Evolutionary conservation across 2,329 filamentous ascomycete species (phyloP).

Genomic region (Ceratocystis harringtonii): DNA sequence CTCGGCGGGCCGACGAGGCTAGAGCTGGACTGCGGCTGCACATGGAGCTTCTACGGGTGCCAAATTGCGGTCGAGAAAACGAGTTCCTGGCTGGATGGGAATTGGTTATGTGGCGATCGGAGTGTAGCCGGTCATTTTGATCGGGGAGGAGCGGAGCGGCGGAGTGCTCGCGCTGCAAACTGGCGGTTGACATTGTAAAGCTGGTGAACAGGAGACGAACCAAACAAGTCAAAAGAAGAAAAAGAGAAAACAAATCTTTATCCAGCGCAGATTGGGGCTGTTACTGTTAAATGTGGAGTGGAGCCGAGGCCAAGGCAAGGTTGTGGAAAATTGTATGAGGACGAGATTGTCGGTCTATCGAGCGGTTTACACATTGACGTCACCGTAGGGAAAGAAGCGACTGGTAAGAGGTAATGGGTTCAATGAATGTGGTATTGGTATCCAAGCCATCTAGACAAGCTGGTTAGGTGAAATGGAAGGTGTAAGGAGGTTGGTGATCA

Average conservation of each 20-base stretch:
- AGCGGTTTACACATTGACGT: constrained; percentile 6
- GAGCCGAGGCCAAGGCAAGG: neutral
- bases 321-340: neutral
- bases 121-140: neutral
- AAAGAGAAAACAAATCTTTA: neutral
- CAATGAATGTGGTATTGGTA: neutral
- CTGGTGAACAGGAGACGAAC: no score
- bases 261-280: neutral
- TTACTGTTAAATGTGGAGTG: neutral
- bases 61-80: neutral
- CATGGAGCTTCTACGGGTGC: constrained; percentile 42
- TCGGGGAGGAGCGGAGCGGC: constrained; percentile 13
- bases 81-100: neutral
- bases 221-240: neutral
- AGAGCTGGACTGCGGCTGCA: constrained; percentile 55
- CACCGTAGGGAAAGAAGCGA: neutral
- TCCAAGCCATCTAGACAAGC: constrained; percentile 3
- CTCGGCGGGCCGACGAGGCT: constrained; percentile 27
- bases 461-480: neutral
- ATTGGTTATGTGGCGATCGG: neutral
- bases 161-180: constrained; percentile 6
- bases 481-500: neutral
- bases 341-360: neutral
- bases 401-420: neutral
- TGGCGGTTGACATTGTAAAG: constrained; percentile 1